Base-by-base conservation (phyloP, 2,329 filamentous ascomycete species). In the Fonsecaea monophora region DNA sequence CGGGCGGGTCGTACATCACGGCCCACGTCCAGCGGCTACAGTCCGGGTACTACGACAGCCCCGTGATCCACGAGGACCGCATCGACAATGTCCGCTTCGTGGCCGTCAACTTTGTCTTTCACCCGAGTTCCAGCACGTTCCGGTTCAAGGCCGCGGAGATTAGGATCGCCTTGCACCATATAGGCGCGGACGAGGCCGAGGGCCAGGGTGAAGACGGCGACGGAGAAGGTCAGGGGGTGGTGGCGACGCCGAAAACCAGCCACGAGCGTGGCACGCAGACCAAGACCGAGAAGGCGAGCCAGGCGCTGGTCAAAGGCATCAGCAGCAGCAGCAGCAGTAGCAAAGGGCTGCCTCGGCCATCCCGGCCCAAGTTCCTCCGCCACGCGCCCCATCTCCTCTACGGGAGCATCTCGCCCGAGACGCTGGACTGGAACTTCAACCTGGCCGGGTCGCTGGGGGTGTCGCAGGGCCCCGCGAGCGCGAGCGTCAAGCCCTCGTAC, bases 361-460 rank as follows among this genome's bases (percentile, higher is more conserved):
- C 65, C 10, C 77, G 75, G 57, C 80, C 82, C 6, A 75, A 77
- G 13, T 82, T 85, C 55, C 73, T 85, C 18, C 82, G 81, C 74
- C 82, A 84, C 71, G 82, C 83, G 4, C 82, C 82, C 9, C 82
- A 84, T 71, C 74, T 84, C 18, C 79, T 83, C 58, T 84, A 80
- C 65, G 82, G 82, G 5, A 76, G 79, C 4, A 77, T 83, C 8
- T 82, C 80, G 12, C 81, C 82, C 0, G 81, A 83, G 69, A 82
- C 79, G 8, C 73, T 83, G 66, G 79, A 82, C 65, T 83, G 81
- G 81, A 81, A 80, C 45, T 82, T 82, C 67, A 82, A 79, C 58
- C 73, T 83, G 6, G 78, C 80, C 1, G 82, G 80, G 12, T 79
- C 79, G 1, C 72, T 84, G 4, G 82, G 83, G 1, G 77, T 84